These are phyloP conservation scores for Penicillium sp. DNA, from an alignment of 2,329 filamentous ascomycete genomes.

Conservation along the genomic window DNA sequence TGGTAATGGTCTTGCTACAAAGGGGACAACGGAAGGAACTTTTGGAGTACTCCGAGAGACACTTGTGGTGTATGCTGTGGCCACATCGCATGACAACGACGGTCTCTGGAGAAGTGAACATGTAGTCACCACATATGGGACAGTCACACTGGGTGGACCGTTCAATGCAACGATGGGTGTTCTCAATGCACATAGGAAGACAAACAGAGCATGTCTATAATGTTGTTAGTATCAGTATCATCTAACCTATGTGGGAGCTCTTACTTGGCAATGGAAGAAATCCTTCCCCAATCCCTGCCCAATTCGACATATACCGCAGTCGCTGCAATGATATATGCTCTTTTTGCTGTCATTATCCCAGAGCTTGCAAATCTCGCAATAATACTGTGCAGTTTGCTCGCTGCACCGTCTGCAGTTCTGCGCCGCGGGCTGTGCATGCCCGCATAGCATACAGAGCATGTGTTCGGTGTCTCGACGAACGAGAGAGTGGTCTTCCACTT, in stretches of 20 bases:
- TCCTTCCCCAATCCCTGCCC: slow-evolving; percentile 92
- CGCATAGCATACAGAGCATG: slow-evolving; percentile 97
- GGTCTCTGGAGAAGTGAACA: slow-evolving; percentile 84
- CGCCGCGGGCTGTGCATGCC: slow-evolving; percentile 75
- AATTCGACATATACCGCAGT: slow-evolving; percentile 92
- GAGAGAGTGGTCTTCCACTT: slow-evolving; percentile 72
- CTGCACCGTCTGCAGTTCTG: slow-evolving; percentile 77
- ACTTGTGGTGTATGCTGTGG: slow-evolving; percentile 89
- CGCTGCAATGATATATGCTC: slow-evolving; percentile 91
- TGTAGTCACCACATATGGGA: slow-evolving; percentile 93
- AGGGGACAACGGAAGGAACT: slow-evolving; percentile 94
- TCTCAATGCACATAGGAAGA: slow-evolving; percentile 81
- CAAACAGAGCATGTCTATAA: slow-evolving; percentile 85
- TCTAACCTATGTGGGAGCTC: slow-evolving; percentile 11
- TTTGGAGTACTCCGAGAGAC: slow-evolving; percentile 83
- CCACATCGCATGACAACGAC: slow-evolving; percentile 95
- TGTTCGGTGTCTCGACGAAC: slow-evolving; percentile 81
- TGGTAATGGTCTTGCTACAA: slow-evolving; percentile 92
- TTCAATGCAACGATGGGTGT: slow-evolving; percentile 89
- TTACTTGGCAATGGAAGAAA: slow-evolving; percentile 96
- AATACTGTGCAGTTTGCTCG: slow-evolving; percentile 78
- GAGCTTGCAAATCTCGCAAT: slow-evolving; percentile 89
- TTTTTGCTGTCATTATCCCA: slow-evolving; percentile 94
- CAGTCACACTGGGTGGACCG: slow-evolving; percentile 92
- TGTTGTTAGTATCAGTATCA: slow-evolving; percentile 15